These are phyloP conservation scores for Coemansia sp. DNA, from an alignment of 192 early-diverging fungal genomes.

Conservation along the genomic window DNA sequence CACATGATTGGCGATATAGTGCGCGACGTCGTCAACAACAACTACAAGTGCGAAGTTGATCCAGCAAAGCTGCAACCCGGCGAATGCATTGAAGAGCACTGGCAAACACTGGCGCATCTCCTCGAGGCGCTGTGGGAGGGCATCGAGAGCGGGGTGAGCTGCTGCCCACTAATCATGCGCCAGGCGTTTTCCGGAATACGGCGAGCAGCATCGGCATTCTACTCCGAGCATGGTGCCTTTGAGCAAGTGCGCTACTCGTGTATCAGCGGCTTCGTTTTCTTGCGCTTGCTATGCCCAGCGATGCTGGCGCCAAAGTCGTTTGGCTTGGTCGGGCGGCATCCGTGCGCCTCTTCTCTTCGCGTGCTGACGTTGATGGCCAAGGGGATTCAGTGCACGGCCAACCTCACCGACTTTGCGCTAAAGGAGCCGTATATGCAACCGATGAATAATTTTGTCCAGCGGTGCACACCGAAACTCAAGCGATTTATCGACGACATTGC, in stretches of 20 bases:
- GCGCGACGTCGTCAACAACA: constrained; percentile 53
- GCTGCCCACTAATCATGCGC: constrained; percentile 48
- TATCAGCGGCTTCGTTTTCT: constrained; percentile 68
- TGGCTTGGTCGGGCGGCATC: constrained; percentile 62
- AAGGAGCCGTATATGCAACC: constrained; percentile 71
- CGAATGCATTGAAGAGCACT: constrained; percentile 39
- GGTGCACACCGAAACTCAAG: constrained; percentile 59
- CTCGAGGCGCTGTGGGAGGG: constrained; percentile 49
- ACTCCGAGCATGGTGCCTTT: constrained; percentile 10
- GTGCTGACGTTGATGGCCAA: constrained; percentile 72
- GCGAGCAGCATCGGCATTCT: constrained; percentile 8
- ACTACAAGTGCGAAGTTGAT: constrained; percentile 65
- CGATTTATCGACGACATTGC: constrained; percentile 62
- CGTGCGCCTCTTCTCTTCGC: constrained; percentile 55
- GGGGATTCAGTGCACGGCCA: constrained; percentile 68
- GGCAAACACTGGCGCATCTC: constrained; percentile 54
- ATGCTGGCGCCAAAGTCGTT: constrained; percentile 70
- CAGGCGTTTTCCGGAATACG: constrained; percentile 40
- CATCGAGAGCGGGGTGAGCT: constrained; percentile 44
- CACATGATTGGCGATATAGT: constrained; percentile 64
- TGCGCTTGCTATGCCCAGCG: constrained; percentile 69
- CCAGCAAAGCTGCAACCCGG: constrained; percentile 31
- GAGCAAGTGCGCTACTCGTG: constrained; percentile 44
- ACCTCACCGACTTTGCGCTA: constrained; percentile 60
- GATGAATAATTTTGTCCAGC: constrained; percentile 63